These are phyloP conservation scores for Picea sitchensis DNA, from an alignment of 75 land plant species.

Conservation along the genomic window DNA sequence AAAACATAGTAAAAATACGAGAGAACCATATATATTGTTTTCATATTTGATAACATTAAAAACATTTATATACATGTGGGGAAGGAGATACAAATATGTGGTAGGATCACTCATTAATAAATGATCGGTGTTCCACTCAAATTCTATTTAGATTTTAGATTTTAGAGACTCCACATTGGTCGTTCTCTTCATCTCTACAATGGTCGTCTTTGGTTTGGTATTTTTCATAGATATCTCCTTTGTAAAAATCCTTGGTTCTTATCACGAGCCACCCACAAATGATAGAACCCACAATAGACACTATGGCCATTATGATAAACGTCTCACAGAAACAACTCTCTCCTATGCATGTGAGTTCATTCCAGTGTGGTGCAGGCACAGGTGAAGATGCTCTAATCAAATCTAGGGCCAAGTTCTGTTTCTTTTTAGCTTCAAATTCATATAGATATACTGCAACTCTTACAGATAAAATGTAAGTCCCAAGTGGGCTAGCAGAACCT, in stretches of 20 bases:
- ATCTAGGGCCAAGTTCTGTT: not conserved
- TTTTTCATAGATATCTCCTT: constrained; percentile 42
- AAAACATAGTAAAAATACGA: too few species aligned
- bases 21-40: too few species aligned
- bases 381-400: not conserved
- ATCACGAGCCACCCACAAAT: constrained; percentile 36
- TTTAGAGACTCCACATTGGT: too few species aligned
- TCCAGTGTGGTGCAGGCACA: not conserved
- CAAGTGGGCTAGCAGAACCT: constrained; percentile 56
- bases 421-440: constrained; percentile 56
- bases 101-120: too few species aligned
- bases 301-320: constrained; percentile 51
- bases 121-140: too few species aligned
- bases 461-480: constrained; percentile 55
- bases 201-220: not conserved
- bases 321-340: constrained; percentile 41
- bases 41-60: too few species aligned
- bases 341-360: constrained; percentile 38
- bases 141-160: too few species aligned
- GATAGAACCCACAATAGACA: constrained; percentile 33
- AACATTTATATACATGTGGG: too few species aligned
- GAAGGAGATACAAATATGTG: too few species aligned
- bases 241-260: constrained; percentile 54
- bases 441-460: constrained; percentile 54
- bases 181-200: too few species aligned